Percentiles rank a stretch among this genome's conserved stretches.
These are phyloP conservation scores for Inga leiocalycina DNA, from an alignment of 306 rosid species.

Conservation along the genomic window DNA sequence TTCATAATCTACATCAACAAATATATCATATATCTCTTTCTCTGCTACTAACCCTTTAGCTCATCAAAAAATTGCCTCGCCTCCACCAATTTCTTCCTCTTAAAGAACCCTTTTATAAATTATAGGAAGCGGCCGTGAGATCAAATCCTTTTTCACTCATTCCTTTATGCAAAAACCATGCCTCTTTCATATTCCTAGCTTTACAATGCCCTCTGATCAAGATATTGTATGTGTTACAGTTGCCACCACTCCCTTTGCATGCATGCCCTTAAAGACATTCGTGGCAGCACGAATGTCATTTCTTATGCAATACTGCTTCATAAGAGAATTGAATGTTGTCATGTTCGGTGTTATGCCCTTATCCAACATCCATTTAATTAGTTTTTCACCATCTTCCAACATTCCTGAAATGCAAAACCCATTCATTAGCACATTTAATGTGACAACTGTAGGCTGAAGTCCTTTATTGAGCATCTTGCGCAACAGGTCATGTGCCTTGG, in stretches of 20 bases:
- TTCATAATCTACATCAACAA: slow-evolving; percentile 70
- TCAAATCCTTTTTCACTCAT: slow-evolving; percentile 69
- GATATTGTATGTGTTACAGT: slow-evolving; percentile 73
- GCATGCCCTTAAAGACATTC: slow-evolving; percentile 68
- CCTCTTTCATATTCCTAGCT: slow-evolving; percentile 87
- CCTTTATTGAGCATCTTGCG: slow-evolving; percentile 68
- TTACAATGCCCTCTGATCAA: slow-evolving; percentile 86
- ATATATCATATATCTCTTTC: slow-evolving; percentile 73
- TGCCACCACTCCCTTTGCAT: slow-evolving; percentile 62
- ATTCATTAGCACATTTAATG: slow-evolving; percentile 90
- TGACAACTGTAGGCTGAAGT: slow-evolving; percentile 78
- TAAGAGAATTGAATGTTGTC: slow-evolving; percentile 76
- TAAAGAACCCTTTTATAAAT: slow-evolving; percentile 63
- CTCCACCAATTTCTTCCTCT: slow-evolving; percentile 74
- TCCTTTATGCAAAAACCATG: slow-evolving; percentile 68
- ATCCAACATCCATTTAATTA: slow-evolving; percentile 79
- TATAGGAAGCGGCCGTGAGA: slow-evolving; percentile 64
- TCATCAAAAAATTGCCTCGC: slow-evolving; percentile 80
- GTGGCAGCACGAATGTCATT: slow-evolving; percentile 62
- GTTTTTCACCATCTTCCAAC: slow-evolving; percentile 81
- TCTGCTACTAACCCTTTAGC: slow-evolving; percentile 70
- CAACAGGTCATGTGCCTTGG: slow-evolving; percentile 67
- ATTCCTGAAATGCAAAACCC: slow-evolving; percentile 84
- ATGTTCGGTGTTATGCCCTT: slow-evolving; percentile 76
- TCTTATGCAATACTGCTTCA: slow-evolving; percentile 87